Conservation (phyloP, 2,329 filamentous ascomycete genomes). For the Celoporthe dispersa region DNA sequence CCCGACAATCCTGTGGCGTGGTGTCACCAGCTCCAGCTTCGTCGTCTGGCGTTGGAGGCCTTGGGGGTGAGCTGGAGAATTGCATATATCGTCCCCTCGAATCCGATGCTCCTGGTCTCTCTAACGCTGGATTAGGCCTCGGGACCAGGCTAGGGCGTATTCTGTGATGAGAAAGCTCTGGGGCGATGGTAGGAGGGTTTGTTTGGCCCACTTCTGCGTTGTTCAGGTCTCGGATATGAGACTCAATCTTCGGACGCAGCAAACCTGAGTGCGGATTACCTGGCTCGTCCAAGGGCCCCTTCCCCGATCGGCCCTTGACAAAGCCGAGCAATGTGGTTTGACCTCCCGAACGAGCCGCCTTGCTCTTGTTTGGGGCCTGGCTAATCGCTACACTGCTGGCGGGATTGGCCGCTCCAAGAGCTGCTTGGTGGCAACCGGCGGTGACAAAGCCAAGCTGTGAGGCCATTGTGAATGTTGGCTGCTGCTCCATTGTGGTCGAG, state of each 20-base stretch:
- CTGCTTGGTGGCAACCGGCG: slow-evolving; percentile 58
- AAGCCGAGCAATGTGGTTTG: slow-evolving; percentile 26
- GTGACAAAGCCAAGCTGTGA: slow-evolving; percentile 65
- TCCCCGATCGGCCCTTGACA: slow-evolving; percentile 11
- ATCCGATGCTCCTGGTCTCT: slow-evolving; percentile 33
- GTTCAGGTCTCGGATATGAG: background rate
- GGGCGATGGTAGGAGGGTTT: slow-evolving; percentile 9
- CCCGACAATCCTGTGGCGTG: slow-evolving; percentile 25
- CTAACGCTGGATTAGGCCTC: slow-evolving; percentile 38
- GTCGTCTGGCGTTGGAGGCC: slow-evolving; percentile 34
- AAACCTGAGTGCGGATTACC: background rate
- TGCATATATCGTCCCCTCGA: slow-evolving; percentile 55
- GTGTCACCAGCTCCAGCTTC: slow-evolving; percentile 29
- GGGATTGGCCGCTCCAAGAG: slow-evolving; percentile 40
- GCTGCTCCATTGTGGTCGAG: slow-evolving; percentile 65
- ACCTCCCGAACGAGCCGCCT: slow-evolving; percentile 29
- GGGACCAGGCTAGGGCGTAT: slow-evolving; percentile 44
- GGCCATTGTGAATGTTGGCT: slow-evolving; percentile 62
- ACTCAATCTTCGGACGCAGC: background rate
- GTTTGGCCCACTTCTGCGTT: background rate
- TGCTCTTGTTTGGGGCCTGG: slow-evolving; percentile 36
- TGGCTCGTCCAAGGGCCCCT: slow-evolving; percentile 7
- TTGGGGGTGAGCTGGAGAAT: slow-evolving; percentile 62
- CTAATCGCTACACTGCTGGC: slow-evolving; percentile 32
- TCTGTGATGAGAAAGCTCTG: slow-evolving; percentile 42